Evolutionary conservation across 2,329 filamentous ascomycete species (phyloP).

Genomic region (Penicillium oxalicum): DNA sequence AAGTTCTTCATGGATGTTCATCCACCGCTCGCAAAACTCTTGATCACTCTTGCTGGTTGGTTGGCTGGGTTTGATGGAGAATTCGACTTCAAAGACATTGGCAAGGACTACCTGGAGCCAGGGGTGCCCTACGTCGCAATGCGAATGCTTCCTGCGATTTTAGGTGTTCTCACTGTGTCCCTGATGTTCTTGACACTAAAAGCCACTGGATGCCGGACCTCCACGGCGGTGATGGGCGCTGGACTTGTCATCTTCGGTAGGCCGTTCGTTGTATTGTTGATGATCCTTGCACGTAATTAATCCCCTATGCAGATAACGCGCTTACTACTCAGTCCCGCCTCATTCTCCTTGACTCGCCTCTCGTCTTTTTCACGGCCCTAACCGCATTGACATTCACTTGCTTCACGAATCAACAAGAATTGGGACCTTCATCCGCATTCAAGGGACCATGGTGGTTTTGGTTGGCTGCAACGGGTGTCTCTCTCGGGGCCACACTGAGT

Average conservation of each 20-base stretch:
- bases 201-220: constrained; percentile 79
- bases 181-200: constrained; percentile 94
- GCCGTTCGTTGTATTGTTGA: constrained; percentile 8
- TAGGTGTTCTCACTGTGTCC: constrained; percentile 81
- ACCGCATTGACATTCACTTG: constrained; percentile 85
- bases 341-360: constrained; percentile 90
- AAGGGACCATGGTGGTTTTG: constrained; percentile 95
- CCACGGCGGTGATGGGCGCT: constrained; percentile 76
- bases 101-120: constrained; percentile 95
- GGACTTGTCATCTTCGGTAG: constrained; percentile 84
- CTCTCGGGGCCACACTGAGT: constrained; percentile 82
- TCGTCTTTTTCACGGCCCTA: constrained; percentile 87
- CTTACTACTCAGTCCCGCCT: constrained; percentile 90
- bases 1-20: constrained; percentile 99
- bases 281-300: background rate
- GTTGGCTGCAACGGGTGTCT: constrained; percentile 78
- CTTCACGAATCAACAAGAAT: constrained; percentile 95
- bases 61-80: constrained; percentile 89
- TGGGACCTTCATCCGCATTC: constrained; percentile 84
- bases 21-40: constrained; percentile 89
- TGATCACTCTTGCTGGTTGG: constrained; percentile 92
- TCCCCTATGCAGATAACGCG: constrained; percentile 68
- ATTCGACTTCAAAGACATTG: constrained; percentile 99
- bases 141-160: constrained; percentile 85
- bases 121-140: constrained; percentile 95